Evolutionary conservation across 768 basidiomycete species (phyloP).

Genomic region (Amyloporia xantha): DNA sequence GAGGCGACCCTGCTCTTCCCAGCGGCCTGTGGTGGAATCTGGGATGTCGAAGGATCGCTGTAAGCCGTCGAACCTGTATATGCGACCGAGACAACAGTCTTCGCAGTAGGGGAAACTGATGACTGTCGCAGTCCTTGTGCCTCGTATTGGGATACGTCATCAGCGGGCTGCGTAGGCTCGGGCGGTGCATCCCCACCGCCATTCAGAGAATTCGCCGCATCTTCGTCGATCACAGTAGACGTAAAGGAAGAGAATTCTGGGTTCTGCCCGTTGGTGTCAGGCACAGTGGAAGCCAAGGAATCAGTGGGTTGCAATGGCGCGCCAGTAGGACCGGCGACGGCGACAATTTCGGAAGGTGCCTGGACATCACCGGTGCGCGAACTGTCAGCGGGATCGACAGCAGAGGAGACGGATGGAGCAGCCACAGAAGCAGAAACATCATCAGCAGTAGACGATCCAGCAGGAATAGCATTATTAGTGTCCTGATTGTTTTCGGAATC

Average conservation of each 20-base stretch:
- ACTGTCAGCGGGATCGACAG: conserved; percentile 33
- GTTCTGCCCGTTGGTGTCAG: conserved; percentile 34
- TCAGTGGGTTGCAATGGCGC: conserved; percentile 35
- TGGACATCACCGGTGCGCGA: conserved; percentile 37
- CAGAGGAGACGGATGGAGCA: conserved; percentile 35
- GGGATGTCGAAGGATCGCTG: conserved; percentile 2
- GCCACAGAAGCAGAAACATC: conserved; percentile 39
- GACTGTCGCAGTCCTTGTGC: too few species aligned
- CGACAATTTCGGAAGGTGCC: conserved; percentile 25
- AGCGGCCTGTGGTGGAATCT: conserved; percentile 4
- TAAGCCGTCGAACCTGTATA: conserved; percentile 1
- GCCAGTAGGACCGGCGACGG: conserved; percentile 20
- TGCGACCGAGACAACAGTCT: not conserved
- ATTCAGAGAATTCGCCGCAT: not conserved
- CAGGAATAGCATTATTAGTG: conserved; percentile 17
- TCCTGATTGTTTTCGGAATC: conserved; percentile 9
- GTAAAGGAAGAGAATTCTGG: conserved; percentile 12
- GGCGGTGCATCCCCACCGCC: not conserved
- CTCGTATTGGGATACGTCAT: conserved; percentile 1
- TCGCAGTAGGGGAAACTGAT: not conserved
- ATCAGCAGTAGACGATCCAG: conserved; percentile 21
- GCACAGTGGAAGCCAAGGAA: conserved; percentile 47
- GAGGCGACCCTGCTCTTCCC: conserved; percentile 45
- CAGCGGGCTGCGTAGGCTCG: conserved; percentile 14
- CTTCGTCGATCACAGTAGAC: conserved; percentile 15